These are phyloP conservation scores for Lipomyces lipofer DNA, from an alignment of 805 yeast species.

Conservation along the genomic window DNA sequence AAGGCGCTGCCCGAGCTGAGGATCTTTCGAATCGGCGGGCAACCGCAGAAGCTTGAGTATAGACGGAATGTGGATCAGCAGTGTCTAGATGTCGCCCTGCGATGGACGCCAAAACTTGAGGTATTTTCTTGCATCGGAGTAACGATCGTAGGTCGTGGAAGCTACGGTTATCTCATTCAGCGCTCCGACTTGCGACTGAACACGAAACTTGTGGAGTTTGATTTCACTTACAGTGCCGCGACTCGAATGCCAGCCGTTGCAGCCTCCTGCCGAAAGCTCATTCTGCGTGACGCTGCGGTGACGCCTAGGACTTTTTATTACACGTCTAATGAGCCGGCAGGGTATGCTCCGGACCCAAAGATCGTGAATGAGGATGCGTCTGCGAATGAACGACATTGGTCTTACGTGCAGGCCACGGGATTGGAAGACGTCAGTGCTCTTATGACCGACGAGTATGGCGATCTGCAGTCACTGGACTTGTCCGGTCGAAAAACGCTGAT, in stretches of 20 bases:
- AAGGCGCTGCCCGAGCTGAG: constrained; percentile 16
- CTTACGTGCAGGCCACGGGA: neutral
- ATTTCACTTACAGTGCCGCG: constrained; percentile 13
- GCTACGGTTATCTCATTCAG: constrained; percentile 17
- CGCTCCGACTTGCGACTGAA: constrained; percentile 14
- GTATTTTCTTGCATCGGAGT: constrained; percentile 15
- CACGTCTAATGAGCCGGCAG: constrained; percentile 3
- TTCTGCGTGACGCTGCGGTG: constrained; percentile 7
- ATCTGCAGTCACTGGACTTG: constrained; percentile 13
- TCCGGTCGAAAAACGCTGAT: constrained; percentile 11
- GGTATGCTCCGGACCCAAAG: constrained; percentile 10
- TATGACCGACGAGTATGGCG: constrained; percentile 8
- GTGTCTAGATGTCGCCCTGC: constrained; percentile 16
- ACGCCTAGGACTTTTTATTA: constrained; percentile 9
- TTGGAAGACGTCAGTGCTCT: neutral
- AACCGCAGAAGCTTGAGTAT: neutral
- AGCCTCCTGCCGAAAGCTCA: neutral
- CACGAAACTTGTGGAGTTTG: constrained; percentile 3
- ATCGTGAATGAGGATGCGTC: neutral
- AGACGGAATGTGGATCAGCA: constrained; percentile 21
- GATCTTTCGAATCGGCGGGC: constrained; percentile 10
- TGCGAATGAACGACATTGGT: neutral
- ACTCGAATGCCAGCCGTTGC: constrained; percentile 20
- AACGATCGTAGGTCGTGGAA: constrained; percentile 21
- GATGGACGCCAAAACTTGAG: constrained; percentile 26